Base-by-base conservation (phyloP, 805 yeast species). In the Wickerhamomyces alni region DNA sequence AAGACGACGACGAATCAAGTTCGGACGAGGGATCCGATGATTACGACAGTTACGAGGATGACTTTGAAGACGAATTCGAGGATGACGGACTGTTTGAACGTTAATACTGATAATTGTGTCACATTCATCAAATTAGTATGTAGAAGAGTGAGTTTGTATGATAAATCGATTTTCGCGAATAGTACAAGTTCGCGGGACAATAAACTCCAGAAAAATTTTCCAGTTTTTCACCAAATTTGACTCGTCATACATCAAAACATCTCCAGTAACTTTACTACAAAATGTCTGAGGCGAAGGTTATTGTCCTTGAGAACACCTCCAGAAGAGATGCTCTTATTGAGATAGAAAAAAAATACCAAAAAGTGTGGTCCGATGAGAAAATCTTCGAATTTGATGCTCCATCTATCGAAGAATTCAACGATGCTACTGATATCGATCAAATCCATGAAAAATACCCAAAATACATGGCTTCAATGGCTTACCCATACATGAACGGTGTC, bases 401-500 rank as follows among this genome's bases (percentile, higher is more conserved):
- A 36, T 64, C 82, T 17, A 52, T 75, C 35, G 83, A 77, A 36
- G 94, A 85, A 52, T 69, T 64, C 41, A 69, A 74, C n/a, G 66
- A 70, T 32, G 69, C 75, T 39, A 68, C 78, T 39, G 61, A 66
- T 34, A 63, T 70, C 27, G 95, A 82, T 36, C 87, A 83, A 57
- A 71, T 93, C 46, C 87, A 86, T 54, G 73, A 69, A 44, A 74
- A 79, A 55, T 72, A 82, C 62, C 98, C 98, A 41, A 93, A 93
- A 63, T 84, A 74, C 67, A 82, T 87, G 70, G 75, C 87, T 18
- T 82, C 95, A 36, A 89, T 93, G 96, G 98, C 99, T 10, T 93
- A 87, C 59, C 99, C 99, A 33, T 93, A 93, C 66, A 91, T 91
- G 97, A 93, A 93, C 65, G 99, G 99, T 70, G 93, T 86, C 37